Evolutionary conservation across 2,329 filamentous ascomycete genomes (phyloP).

Genomic region (Xylaria polymorpha): DNA sequence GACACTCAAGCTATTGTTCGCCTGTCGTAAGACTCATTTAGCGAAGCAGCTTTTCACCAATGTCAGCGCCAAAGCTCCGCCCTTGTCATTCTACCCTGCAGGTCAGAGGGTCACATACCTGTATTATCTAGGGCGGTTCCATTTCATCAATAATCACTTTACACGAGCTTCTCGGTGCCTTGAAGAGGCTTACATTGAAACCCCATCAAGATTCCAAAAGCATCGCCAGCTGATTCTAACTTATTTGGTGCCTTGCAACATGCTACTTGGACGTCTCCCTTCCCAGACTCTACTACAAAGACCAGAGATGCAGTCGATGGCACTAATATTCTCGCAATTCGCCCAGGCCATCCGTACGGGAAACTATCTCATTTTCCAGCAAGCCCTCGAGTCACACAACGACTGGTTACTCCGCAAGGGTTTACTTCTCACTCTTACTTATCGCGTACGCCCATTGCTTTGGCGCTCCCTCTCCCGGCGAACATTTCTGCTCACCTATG

Average conservation of each 20-base stretch:
- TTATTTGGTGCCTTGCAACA: slow-evolving; percentile 83
- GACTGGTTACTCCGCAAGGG: slow-evolving; percentile 81
- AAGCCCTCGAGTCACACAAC: slow-evolving; percentile 71
- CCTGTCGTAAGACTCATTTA: slow-evolving; percentile 83
- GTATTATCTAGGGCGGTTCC: slow-evolving; percentile 92
- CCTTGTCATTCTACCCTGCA: slow-evolving; percentile 83
- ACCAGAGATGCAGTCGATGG: slow-evolving; percentile 75
- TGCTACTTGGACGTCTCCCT: slow-evolving; percentile 87
- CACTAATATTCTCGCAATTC: slow-evolving; percentile 77
- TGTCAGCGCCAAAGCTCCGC: slow-evolving; percentile 84
- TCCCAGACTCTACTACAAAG: slow-evolving; percentile 72
- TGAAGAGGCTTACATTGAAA: slow-evolving; percentile 82
- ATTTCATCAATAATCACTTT: slow-evolving; percentile 87
- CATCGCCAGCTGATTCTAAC: slow-evolving; percentile 85
- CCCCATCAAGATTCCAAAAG: slow-evolving; percentile 67
- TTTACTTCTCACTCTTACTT: slow-evolving; percentile 78
- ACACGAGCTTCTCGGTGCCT: slow-evolving; percentile 79
- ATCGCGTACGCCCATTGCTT: slow-evolving; percentile 81
- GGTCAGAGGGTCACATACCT: slow-evolving; percentile 91
- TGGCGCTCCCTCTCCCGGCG: slow-evolving; percentile 86
- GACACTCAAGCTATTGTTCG: slow-evolving; percentile 87
- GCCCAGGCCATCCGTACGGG: slow-evolving; percentile 77
- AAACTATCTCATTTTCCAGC: slow-evolving; percentile 78
- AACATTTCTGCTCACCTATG: slow-evolving; percentile 81
- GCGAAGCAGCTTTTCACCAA: slow-evolving; percentile 91